Evolutionary conservation across 2,329 filamentous ascomycete genomes (phyloP), one percentile per base, ranked within the genome.

Genomic region (Aspergillus fumigatiaffinis): DNA sequence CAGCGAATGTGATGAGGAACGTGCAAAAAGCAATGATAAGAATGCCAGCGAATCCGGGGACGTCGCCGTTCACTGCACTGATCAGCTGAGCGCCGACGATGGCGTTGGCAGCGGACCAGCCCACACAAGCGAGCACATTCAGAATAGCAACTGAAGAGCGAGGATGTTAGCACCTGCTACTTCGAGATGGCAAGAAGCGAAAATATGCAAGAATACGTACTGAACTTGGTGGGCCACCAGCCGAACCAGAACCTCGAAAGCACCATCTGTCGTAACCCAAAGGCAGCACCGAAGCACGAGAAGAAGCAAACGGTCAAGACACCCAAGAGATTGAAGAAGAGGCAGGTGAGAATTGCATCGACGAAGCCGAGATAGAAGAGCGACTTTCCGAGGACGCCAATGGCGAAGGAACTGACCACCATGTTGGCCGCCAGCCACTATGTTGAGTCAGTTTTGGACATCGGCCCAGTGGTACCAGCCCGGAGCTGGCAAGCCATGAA

Each of bases 41-140:
- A 60, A 94, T 88, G 21, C 89, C 90, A 1, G 88, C 89, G 68
- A 80, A 88, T 49, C 89, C 88, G 6, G 88, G 88, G 62, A 92
- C 85, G 51, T 82, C 73, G 49, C 73, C 69, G 69, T 91, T 92
- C 49, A 93, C 86, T 0, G 90, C 87, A 56, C 90, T 81, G 64
- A 94, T 81, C 6, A 93, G 81, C 71, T 93, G 87, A 0, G 89
- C 88, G 20, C 89, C 90, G 17, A 93, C 89, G 60, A 94, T 92
- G 54, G 85, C 83, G 68, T 94, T 93, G 63, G 92, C 86, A 0
- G 87, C 81, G 4, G 87, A 87, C 86, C 90, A 93, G 51, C 90
- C 90, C 4, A 91, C 71, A 67, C 86, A 90, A 29, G 87, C 85
- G 17, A 90, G 75, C 42, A 88, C 76, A 72, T 90, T 90, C 70